Base-by-base conservation (phyloP, 768 basidiomycete genomes). In the Asterophora parasitica region DNA sequence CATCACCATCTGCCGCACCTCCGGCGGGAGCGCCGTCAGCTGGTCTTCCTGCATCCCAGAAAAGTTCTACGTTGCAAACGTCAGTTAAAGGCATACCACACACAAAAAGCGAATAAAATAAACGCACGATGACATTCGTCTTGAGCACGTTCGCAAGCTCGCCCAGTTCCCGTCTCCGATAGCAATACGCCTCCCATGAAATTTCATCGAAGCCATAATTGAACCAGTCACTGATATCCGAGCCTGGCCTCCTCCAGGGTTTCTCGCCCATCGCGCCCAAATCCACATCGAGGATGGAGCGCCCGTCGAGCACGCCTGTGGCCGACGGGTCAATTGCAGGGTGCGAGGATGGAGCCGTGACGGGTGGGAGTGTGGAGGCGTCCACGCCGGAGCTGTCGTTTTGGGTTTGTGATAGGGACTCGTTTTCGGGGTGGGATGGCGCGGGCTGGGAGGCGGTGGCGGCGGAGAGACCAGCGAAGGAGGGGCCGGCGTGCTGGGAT, bases 151-250 rank as follows among this genome's bases (percentile, higher is more conserved):
- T 81, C 0, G 86, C 88, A 46, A 87, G 73, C 48, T 92, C 90
- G 2, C 88, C 85, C 42, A 92, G 63, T 48, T 92, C 88, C 34
- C 88, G 76, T 57, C 92, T 75, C 57, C 90, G 78, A 65, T 88
- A 86, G 57, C 85, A 89, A 59, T 95, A 99, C 34, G 84, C 85
- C 61, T 92, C 89, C 92, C 93, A 99, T 28, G 88, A 88, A 12
- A 90, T 77, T 67, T 99, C 96, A 65, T 99, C 96, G 60, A 98
- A 98, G 0, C 96, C 96, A 57, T 96, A 98, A 67, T 99, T 98
- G 69, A 99, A 99, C 88, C 93, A 99, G 70, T 97, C 94, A 56
- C 88, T 87, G 51, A 96, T 75, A 70, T 96, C 92, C 4, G 89
- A 84, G 28, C 96, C 96, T 7, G 93, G 88, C 49, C 83, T 69